A percentile compares a stretch with the other conserved stretches of the same genome.
phyloP scores from a whole-genome alignment of 2,329 filamentous ascomycete genomes.

The Aspergillus carbonarius region DNA sequence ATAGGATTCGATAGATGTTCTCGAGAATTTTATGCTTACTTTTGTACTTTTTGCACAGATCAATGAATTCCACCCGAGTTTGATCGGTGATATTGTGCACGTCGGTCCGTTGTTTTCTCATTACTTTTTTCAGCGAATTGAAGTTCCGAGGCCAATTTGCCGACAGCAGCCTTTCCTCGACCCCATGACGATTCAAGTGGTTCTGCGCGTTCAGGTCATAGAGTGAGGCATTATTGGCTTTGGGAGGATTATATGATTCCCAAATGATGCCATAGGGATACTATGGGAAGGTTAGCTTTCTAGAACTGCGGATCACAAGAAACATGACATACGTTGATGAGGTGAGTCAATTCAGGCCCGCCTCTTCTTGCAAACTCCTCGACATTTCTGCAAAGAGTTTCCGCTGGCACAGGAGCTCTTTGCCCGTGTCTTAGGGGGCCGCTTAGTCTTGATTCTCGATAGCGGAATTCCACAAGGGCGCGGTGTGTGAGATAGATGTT shows the following conservation, averaged over 20 bases:
- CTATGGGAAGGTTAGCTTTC: not conserved
- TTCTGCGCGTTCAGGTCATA: not conserved
- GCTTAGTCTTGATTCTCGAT: not conserved
- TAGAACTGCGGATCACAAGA: not conserved
- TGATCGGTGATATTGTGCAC: not conserved
- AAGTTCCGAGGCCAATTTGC: not conserved
- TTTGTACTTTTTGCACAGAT: not conserved
- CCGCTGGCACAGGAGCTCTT: too few relatives aligned
- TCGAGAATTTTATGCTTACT: not conserved
- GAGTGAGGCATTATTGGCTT: not conserved
- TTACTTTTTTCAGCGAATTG: not conserved
- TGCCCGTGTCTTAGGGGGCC: not conserved
- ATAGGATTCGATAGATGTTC: not conserved
- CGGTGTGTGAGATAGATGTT: not conserved
- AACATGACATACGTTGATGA: not conserved
- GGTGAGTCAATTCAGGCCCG: not conserved
- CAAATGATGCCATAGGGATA: not conserved
- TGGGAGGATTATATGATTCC: not conserved
- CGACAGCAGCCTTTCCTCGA: not conserved
- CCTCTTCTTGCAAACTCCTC: not conserved
- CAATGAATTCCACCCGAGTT: not conserved
- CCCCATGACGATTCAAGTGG: not conserved
- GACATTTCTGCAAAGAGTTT: not conserved
- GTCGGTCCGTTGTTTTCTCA: not conserved
- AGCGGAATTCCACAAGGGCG: not conserved